Base-by-base conservation (phyloP, 306 rosid genomes). In the Biancaea sappan region DNA sequence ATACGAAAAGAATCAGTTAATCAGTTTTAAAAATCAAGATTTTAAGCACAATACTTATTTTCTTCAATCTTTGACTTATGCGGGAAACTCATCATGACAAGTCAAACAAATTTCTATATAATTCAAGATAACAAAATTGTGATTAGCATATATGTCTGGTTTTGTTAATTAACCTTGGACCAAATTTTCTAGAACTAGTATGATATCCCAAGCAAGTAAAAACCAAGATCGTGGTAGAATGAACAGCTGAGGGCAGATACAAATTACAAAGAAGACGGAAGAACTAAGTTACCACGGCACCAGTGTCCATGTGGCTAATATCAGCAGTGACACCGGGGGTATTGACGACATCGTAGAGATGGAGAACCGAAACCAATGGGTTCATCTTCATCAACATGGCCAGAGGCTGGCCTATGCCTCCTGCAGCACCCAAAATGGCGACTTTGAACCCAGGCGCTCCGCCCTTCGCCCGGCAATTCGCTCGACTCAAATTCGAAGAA, bases 361-460 rank as follows among this genome's bases (percentile, higher is more conserved):
- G 97, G 31, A 94, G 97, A 79, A 86, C 82, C 0, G 99, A 91
- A 54, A 94, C 96, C 26, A 92, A 69, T 0, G 99, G 99, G 63
- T 94, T 94, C 46, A 87, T 92, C 87, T 92, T 94, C 96, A 94
- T 92, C 69, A 92, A 83, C 93, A 94, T 14, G 7, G 96, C 83
- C 13, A 94, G 92, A 61, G 99, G 96, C 46, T 94, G 99, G 8
- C 97, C 99, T 43, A 94, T 94, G 71, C 99, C 96, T 29, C 96
- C 97, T 6, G 99, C 96, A 50, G 97, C 96, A 28, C 99, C 97
- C 73, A 94, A 40, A 64, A 94, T 80, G 0, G 99, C 97, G 4
- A 94, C 97, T 59, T 87, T 92, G 80, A 90, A 92, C 8, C 99
- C 97, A 0, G 92, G 85, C 3, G 92, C 80, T 0, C 88, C 92